A percentile compares a stretch with the other conserved stretches of the same genome.
phyloP scores from a whole-genome alignment of 257 asterid species.

The Echites panduratus region DNA sequence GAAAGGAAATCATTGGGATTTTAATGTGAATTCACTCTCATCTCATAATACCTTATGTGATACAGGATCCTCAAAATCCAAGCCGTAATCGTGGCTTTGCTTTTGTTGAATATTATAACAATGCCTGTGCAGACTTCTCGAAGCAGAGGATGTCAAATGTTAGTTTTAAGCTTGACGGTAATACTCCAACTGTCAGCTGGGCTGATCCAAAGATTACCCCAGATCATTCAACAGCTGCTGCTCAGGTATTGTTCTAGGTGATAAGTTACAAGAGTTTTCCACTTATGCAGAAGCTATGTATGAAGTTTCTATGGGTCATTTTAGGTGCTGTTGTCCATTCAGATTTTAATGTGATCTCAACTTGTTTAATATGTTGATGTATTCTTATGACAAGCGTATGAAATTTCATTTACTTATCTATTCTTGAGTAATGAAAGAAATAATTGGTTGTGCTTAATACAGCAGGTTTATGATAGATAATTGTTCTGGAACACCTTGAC shows the following conservation, averaged over 20 bases:
- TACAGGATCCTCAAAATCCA: constrained; percentile 87
- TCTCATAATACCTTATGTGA: constrained; percentile 5
- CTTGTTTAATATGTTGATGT: not conserved
- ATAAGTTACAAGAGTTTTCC: not conserved
- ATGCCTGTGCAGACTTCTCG: constrained; percentile 95
- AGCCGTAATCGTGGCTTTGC: constrained; percentile 91
- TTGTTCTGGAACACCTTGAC: too few species aligned
- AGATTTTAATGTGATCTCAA: not conserved
- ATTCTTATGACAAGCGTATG: not conserved
- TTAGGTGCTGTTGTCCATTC: not conserved
- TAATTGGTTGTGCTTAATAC: too few species aligned
- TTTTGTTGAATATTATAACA: constrained; percentile 87
- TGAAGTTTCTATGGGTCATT: not conserved
- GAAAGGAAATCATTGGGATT: constrained; percentile 2
- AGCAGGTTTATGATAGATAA: too few species aligned
- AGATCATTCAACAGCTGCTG: constrained; percentile 73
- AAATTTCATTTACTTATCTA: not conserved
- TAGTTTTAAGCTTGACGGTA: constrained; percentile 72
- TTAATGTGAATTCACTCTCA: not conserved
- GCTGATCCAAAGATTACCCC: constrained; percentile 86
- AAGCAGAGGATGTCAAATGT: constrained; percentile 62
- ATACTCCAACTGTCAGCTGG: constrained; percentile 88
- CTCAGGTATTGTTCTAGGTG: constrained; percentile 53
- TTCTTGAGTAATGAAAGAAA: not conserved
- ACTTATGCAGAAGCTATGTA: not conserved